These are phyloP conservation scores for Annulohypoxylon maeteangense DNA, from an alignment of 495 filamentous ascomycete species.

Conservation along the genomic window DNA sequence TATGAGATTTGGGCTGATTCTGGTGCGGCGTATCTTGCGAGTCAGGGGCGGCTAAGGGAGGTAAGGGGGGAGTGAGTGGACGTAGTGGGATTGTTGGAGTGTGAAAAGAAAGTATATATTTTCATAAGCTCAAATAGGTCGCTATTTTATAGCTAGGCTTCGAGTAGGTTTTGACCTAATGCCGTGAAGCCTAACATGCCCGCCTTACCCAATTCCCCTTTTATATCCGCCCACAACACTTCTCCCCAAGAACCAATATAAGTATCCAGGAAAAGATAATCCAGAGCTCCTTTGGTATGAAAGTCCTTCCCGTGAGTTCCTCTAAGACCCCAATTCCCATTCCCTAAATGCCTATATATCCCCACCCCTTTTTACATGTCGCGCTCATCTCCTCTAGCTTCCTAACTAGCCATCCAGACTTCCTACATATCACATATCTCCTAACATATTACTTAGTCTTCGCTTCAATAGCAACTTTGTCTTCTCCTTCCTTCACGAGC, in stretches of 20 bases:
- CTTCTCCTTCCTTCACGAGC: conserved; percentile 30
- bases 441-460: conserved; percentile 27
- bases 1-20: conserved; percentile 75
- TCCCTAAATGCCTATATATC: not conserved
- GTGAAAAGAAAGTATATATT: no score
- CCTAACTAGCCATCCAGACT: not conserved
- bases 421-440: not conserved
- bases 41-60: conserved; percentile 49
- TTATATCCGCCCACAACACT: no score
- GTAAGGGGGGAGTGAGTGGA: no score
- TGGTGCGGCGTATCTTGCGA: conserved; percentile 70
- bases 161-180: not conserved
- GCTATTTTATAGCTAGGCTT: not conserved
- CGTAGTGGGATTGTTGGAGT: no score
- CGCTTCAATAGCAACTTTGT: conserved; percentile 13
- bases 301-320: not conserved
- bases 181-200: not conserved
- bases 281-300: not conserved
- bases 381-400: not conserved
- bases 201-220: no score
- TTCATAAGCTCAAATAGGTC: not conserved
- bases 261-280: not conserved
- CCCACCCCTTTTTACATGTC: not conserved
- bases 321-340: not conserved
- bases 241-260: not conserved